Evolutionary conservation across 495 filamentous ascomycete species (phyloP).

Genomic region (Penicillium malachiteum): DNA sequence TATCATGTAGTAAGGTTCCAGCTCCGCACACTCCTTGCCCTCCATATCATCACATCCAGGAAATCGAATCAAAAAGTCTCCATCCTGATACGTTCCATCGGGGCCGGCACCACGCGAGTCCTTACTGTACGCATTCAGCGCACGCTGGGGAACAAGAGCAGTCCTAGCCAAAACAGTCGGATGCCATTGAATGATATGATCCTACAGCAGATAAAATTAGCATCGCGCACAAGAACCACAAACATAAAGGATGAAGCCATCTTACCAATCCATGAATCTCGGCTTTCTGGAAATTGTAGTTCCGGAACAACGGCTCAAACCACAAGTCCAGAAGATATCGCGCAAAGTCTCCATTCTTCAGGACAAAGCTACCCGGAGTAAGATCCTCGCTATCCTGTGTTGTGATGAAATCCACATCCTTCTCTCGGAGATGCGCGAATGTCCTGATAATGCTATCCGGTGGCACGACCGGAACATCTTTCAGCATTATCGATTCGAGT

Average conservation of each 20-base stretch:
- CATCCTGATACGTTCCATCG: slow-evolving; percentile 61
- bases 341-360: slow-evolving; percentile 84
- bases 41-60: slow-evolving; percentile 61
- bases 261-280: slow-evolving; percentile 89
- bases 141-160: slow-evolving; percentile 78
- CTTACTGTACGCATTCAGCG: slow-evolving; percentile 72
- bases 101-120: slow-evolving; percentile 42
- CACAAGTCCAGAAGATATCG: slow-evolving; percentile 91
- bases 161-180: slow-evolving; percentile 92
- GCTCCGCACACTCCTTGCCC: slow-evolving; percentile 67
- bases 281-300: slow-evolving; percentile 93
- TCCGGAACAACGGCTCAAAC: slow-evolving; percentile 92
- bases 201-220: slow-evolving; percentile 45
- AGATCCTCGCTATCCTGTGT: slow-evolving; percentile 86
- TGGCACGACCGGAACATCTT: slow-evolving; percentile 83
- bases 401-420: slow-evolving; percentile 78
- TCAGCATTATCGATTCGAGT: slow-evolving; percentile 79
- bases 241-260: background rate
- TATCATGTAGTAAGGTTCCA: slow-evolving; percentile 53
- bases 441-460: slow-evolving; percentile 97
- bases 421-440: slow-evolving; percentile 72
- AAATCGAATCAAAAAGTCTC: slow-evolving; percentile 81
- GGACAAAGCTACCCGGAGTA: slow-evolving; percentile 70
- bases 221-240: background rate
- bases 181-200: slow-evolving; percentile 96